These are phyloP conservation scores for Mucor irregularis DNA, from an alignment of 371 early-diverging fungal species.

Conservation along the genomic window DNA sequence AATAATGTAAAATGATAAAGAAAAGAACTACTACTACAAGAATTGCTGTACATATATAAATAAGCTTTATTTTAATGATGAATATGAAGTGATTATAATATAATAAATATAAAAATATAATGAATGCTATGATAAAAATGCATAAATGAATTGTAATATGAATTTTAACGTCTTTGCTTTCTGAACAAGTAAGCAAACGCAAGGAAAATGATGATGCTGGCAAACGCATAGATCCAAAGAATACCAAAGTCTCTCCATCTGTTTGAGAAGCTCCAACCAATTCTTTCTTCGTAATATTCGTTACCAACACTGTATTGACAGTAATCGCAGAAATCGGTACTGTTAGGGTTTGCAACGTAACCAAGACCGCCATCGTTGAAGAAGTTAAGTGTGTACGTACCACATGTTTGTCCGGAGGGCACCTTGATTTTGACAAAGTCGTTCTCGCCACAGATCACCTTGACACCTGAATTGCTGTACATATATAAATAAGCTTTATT, in stretches of 20 bases:
- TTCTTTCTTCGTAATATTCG: constrained; percentile 45
- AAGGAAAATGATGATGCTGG: constrained; percentile 51
- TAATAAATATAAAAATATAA: too few relatives aligned
- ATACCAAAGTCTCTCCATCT: constrained; percentile 73
- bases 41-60: too few relatives aligned
- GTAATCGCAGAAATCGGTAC: constrained; percentile 61
- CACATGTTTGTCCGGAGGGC: constrained; percentile 64
- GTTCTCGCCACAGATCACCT: constrained; percentile 47
- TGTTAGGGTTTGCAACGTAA: constrained; percentile 53
- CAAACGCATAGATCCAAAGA: constrained; percentile 54
- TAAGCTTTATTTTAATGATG: too few relatives aligned
- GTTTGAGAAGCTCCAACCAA: constrained; percentile 74
- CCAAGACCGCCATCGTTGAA: constrained; percentile 52
- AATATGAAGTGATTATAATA: too few relatives aligned
- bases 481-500: too few relatives aligned
- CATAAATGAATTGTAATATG: too few relatives aligned
- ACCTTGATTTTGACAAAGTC: constrained; percentile 56
- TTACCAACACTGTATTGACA: constrained; percentile 66
- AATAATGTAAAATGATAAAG: too few relatives aligned
- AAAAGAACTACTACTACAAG: too few relatives aligned
- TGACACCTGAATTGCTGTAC: too few relatives aligned
- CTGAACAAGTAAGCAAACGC: constrained; percentile 44
- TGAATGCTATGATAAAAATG: too few relatives aligned
- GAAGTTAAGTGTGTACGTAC: constrained; percentile 59
- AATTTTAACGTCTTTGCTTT: constrained; percentile 32